phyloP scores from a whole-genome alignment of 306 rosid species.

The Ormosia emarginata region DNA sequence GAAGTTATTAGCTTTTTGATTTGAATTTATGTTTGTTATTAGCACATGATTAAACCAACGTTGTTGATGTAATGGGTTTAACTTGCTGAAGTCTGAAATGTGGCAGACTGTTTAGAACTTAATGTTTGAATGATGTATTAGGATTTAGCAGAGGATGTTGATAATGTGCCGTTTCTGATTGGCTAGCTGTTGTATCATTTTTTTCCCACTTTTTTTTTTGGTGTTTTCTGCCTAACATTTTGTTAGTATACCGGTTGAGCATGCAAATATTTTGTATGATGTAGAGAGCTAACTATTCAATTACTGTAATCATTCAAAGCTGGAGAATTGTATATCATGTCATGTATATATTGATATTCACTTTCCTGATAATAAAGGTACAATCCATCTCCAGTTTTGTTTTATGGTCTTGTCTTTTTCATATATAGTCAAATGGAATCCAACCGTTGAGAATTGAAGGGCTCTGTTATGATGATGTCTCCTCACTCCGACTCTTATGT shows the following conservation, averaged over 20 bases:
- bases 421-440: background rate
- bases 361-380: background rate
- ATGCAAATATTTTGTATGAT: constrained; percentile 39
- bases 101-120: constrained; percentile 54
- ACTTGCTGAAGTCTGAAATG: constrained; percentile 61
- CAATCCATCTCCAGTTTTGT: constrained; percentile 23
- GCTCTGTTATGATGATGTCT: background rate
- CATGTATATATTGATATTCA: constrained; percentile 35
- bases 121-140: constrained; percentile 67
- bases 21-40: constrained; percentile 52
- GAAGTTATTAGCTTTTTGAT: constrained; percentile 51
- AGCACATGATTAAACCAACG: constrained; percentile 51
- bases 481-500: too few relatives aligned
- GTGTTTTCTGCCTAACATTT: constrained; percentile 23
- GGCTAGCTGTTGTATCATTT: constrained; percentile 61
- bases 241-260: constrained; percentile 35
- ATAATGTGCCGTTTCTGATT: constrained; percentile 52
- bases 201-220: background rate
- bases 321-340: constrained; percentile 45
- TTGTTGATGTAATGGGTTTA: constrained; percentile 73
- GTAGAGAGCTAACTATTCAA: constrained; percentile 64
- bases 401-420: background rate
- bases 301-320: constrained; percentile 33
- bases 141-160: constrained; percentile 75
- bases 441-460: background rate